Evolutionary conservation across 75 land plant genomes (phyloP), one percentile per base, ranked within the genome.

Genomic region (Cryptomeria japonica): DNA sequence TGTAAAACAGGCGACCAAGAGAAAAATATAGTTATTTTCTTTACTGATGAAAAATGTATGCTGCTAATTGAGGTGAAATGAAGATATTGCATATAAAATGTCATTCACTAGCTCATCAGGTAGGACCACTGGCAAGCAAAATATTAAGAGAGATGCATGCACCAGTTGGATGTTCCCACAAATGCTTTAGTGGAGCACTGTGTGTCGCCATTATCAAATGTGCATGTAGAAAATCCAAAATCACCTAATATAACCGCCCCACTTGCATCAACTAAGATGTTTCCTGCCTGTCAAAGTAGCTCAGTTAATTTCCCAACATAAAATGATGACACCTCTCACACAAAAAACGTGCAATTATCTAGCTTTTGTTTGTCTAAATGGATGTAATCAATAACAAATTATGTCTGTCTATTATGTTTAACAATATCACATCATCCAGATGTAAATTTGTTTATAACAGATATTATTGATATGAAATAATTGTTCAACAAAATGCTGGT

Each of bases 221-320:
- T 90, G 91, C 93, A 94, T 55, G 95, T 95, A 22, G 97, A 91
- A 85, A 95, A 95, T n/a, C 95, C 96, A 87, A 96, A 96, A 77
- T 95, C 97, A n/a, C 91, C 96, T 16, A 96, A 91, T 86, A 94
- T 94, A 15, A 95, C 90, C 12, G 90, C 88, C 25, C 97, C 97
- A 82, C 78, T 90, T 37, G 87, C 37, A 90, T 95, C 96, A 83
- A 96, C 87, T 32, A 96, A 75, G 42, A 96, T 93, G 79, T 96
- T 96, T 64, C 95, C 97, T 86, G 97, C 97, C 97, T 96, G 84
- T 25, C 32, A 82, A 46, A 82, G 49, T n/a, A 82, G 31, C 8
- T 82, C 46, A 82, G 84, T 82, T 46, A 82, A 41, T 25, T n/a
- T 13, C 11, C 14, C 5, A 13, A 82, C 28, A 28, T 82, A 28